These are phyloP conservation scores for Fusarium vanettenii DNA, from an alignment of 2,329 filamentous ascomycete species.

Conservation along the genomic window DNA sequence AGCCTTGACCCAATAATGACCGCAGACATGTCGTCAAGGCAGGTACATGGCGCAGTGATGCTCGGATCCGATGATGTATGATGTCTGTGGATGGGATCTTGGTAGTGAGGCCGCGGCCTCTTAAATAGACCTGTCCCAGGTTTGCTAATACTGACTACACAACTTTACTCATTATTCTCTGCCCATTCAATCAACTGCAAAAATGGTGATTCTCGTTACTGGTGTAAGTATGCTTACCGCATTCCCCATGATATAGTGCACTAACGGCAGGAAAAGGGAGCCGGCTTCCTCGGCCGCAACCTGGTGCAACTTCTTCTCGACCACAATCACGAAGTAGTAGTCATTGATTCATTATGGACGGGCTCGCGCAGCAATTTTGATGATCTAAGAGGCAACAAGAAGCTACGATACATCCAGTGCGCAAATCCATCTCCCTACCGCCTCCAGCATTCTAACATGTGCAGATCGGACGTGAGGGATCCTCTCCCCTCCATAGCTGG, in stretches of 20 bases:
- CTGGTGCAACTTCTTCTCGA: slow-evolving; percentile 27
- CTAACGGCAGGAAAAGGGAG: slow-evolving; percentile 15
- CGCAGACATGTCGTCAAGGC: background rate
- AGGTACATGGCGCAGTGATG: background rate
- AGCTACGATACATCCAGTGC: slow-evolving; percentile 26
- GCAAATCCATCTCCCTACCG: fast-evolving
- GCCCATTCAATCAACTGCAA: background rate
- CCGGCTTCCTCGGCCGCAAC: slow-evolving; percentile 34
- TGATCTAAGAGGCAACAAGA: slow-evolving; percentile 5
- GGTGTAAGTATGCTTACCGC: background rate
- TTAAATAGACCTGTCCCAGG: background rate
- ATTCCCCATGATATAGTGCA: background rate
- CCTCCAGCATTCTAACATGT: background rate
- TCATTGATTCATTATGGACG: slow-evolving; percentile 35
- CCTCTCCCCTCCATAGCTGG: slow-evolving; percentile 21
- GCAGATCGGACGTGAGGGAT: slow-evolving; percentile 29
- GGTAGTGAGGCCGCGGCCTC: background rate
- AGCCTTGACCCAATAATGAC: background rate
- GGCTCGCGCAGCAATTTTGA: slow-evolving; percentile 23
- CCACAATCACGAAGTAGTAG: slow-evolving; percentile 24
- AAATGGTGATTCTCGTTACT: background rate
- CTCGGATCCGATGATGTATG: background rate
- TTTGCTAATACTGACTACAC: background rate
- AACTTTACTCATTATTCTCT: background rate
- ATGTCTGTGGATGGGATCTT: background rate